A percentile compares a stretch with the other conserved stretches of the same genome.
These are phyloP conservation scores for Xylaria sp. DNA, from an alignment of 2,329 filamentous ascomycete species.

Conservation along the genomic window DNA sequence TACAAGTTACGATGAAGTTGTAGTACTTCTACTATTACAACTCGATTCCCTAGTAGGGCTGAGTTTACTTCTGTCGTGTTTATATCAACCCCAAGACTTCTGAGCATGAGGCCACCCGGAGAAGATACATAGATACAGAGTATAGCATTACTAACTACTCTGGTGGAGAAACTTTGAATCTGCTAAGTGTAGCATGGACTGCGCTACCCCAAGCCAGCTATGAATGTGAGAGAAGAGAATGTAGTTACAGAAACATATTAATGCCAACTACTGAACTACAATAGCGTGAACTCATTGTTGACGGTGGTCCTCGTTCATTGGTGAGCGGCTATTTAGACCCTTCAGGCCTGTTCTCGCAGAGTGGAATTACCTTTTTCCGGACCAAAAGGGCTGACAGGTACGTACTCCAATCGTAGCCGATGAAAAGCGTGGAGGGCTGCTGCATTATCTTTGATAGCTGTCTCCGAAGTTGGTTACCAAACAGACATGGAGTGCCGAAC, in stretches of 20 bases:
- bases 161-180: not conserved
- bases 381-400: not conserved
- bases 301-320: not conserved
- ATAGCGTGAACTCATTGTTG: not conserved
- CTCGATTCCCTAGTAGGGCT: not conserved
- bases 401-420: not conserved
- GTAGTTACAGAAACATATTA: not conserved
- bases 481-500: not conserved
- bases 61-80: not conserved
- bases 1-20: not conserved
- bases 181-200: not conserved
- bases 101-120: not conserved
- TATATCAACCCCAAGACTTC: too few relatives aligned
- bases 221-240: not conserved
- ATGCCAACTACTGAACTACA: not conserved
- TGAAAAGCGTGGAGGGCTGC: not conserved
- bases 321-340: not conserved
- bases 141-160: not conserved
- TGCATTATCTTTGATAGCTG: too few relatives aligned
- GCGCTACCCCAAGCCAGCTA: not conserved
- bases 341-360: not conserved
- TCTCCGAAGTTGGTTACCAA: too few relatives aligned
- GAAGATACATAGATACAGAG: not conserved
- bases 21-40: not conserved
- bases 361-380: not conserved